Percentiles rank a stretch among this genome's conserved stretches.
Evolutionary conservation across 768 basidiomycete species (phyloP).

Genomic region (Trametes cingulata): DNA sequence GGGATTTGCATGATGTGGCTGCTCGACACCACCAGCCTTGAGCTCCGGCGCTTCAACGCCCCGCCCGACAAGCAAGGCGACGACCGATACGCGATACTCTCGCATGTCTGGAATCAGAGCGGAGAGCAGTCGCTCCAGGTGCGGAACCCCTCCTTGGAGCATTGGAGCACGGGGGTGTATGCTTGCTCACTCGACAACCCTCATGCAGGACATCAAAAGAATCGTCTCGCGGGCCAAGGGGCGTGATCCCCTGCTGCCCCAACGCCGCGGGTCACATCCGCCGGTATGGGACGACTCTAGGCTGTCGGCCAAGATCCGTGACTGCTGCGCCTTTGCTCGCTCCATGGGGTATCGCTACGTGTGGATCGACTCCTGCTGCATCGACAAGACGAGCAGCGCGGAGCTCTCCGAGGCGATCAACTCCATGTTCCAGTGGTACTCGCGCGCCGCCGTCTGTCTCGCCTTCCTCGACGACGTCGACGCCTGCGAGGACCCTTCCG

Average conservation of each 20-base stretch:
- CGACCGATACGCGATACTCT: background rate
- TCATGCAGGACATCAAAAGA: background rate
- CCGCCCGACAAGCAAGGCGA: background rate
- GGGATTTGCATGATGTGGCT: no score
- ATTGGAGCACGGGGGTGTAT: background rate
- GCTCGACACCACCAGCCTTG: background rate
- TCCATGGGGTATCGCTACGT: constrained; percentile 2
- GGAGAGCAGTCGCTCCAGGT: constrained; percentile 8
- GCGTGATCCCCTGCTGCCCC: no score
- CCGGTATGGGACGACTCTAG: background rate
- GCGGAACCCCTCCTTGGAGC: background rate
- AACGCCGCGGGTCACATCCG: background rate
- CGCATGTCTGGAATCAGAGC: background rate
- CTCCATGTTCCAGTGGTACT: constrained; percentile 10
- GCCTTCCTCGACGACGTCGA: constrained; percentile 10
- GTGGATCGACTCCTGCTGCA: constrained; percentile 13
- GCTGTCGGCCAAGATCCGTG: constrained; percentile 3
- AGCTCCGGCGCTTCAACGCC: background rate
- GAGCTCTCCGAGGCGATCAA: constrained; percentile 15
- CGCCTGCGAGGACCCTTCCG: background rate
- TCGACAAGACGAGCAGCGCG: constrained; percentile 13
- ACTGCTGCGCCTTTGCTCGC: constrained; percentile 5
- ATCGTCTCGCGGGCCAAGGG: no score
- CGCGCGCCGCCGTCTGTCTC: background rate
- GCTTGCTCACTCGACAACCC: background rate